Conservation (phyloP, 2,329 filamentous ascomycete species). For the Verticillium albo-atrum region DNA sequence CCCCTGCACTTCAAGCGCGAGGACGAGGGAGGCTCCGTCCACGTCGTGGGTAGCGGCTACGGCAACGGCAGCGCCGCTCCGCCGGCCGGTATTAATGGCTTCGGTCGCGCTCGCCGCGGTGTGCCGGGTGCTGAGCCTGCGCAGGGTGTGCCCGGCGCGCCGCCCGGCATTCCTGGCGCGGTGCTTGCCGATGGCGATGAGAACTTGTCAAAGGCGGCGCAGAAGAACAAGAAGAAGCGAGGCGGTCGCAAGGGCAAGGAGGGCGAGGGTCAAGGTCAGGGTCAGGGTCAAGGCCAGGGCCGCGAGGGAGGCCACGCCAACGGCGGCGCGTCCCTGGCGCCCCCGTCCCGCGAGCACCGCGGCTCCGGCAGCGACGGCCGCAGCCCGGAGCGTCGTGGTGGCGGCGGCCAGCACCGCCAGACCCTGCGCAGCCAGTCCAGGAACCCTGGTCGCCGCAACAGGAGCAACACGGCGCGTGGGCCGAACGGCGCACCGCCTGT, state of each 20-base stretch:
- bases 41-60: constrained; percentile 69
- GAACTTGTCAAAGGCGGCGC: constrained; percentile 73
- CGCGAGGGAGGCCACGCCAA: constrained; percentile 36
- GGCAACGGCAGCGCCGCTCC: constrained; percentile 63
- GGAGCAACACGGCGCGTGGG: constrained; percentile 43
- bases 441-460: constrained; percentile 47
- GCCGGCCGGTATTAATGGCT: constrained; percentile 71
- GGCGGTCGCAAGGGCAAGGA: constrained; percentile 87
- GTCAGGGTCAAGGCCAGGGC: constrained; percentile 34
- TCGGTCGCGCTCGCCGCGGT: constrained; percentile 68
- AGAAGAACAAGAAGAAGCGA: constrained; percentile 99
- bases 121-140: constrained; percentile 82
- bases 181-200: constrained; percentile 64
- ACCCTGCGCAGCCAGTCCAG: constrained; percentile 54
- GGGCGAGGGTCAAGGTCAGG: constrained; percentile 54
- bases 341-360: constrained; percentile 41
- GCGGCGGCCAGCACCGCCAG: constrained; percentile 23
- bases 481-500: constrained; percentile 17
- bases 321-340: constrained; percentile 30
- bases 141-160: constrained; percentile 62
- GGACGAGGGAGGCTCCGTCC: constrained; percentile 90
- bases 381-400: constrained; percentile 60
- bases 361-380: constrained; percentile 48
- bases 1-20: constrained; percentile 96
- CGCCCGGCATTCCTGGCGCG: constrained; percentile 61